These are phyloP conservation scores for Sextonia rubra DNA, from an alignment of 164 flowering plant species.

Conservation along the genomic window DNA sequence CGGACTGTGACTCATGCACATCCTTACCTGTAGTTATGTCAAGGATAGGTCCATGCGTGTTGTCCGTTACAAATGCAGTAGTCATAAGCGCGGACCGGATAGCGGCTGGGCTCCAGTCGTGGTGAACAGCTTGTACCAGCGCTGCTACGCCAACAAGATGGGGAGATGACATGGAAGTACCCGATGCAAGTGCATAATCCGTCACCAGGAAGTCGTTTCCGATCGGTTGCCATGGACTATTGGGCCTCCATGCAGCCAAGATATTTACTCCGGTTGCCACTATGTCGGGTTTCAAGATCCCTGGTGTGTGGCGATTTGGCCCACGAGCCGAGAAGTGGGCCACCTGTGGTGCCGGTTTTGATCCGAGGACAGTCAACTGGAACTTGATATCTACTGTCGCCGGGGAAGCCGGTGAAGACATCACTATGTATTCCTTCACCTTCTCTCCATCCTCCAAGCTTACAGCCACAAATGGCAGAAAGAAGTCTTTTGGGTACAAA, in stretches of 20 bases:
- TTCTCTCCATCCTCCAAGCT: constrained; percentile 16
- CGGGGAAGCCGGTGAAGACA: too few relatives aligned
- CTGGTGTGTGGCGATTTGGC: constrained; percentile 16
- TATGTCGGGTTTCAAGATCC: constrained; percentile 34
- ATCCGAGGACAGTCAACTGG: too few relatives aligned
- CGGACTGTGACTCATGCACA: too few relatives aligned
- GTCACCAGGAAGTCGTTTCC: constrained; percentile 18
- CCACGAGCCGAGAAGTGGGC: constrained; percentile 35
- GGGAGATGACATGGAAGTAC: constrained; percentile 40
- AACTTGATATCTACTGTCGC: too few relatives aligned
- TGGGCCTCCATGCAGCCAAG: constrained; percentile 31
- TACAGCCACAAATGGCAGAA: constrained; percentile 21
- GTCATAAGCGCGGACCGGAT: constrained; percentile 44
- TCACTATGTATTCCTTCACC: constrained; percentile 19
- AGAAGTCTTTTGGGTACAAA: constrained; percentile 13
- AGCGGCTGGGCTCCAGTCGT: constrained; percentile 34
- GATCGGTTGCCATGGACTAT: constrained; percentile 6
- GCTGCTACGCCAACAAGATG: constrained; percentile 30
- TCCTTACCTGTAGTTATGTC: constrained; percentile 20
- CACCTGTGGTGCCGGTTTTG: constrained; percentile 33
- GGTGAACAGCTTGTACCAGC: constrained; percentile 29
- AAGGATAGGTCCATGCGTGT: too few relatives aligned
- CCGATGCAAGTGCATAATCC: constrained; percentile 26
- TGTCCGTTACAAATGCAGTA: too few relatives aligned
- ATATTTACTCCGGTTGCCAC: constrained; percentile 34